Base-by-base conservation (phyloP, 2,329 filamentous ascomycete species). In the Alternaria burnsii region DNA sequence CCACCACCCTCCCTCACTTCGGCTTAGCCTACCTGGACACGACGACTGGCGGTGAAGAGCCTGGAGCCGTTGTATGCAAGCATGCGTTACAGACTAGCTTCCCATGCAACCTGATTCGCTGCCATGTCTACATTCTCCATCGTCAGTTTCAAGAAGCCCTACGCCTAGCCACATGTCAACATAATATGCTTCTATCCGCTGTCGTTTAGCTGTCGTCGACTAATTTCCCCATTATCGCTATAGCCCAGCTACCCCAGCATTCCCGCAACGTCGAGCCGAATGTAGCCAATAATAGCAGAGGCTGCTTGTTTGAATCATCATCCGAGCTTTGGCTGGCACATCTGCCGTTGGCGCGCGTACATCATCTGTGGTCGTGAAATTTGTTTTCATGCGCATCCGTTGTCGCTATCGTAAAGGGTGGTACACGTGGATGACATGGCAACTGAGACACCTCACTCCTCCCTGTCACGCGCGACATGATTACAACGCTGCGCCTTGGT, bases 251-350 rank as follows among this genome's bases (percentile, higher is more conserved):
- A 50, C 47, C 61, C 61, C 59, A 60, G 61, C 44, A 32, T 46
- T 36, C 24, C 44, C 46, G 40, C 54, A 50, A 54, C 42, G 59
- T 62, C 62, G 55, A 36, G n/a, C 26, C 47, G 22, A 56, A 42
- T n/a, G 26, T 36, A 47, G 48, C 69, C 55, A 73, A 71, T 71
- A 24, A 62, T 48, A 63, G 55, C 63, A 68, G 66, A 66, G 66
- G 64, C 63, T 59, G 53, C 28, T 46, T 47, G 41, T 55, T 47
- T 58, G 32, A 47, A 46, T 38, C 50, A 34, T 38, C 42, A 18
- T 34, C 51, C 50, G 57, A 28, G 50, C 42, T 54, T 51, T 51
- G 50, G 53, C 58, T 20, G 47, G 43, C 44, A 57, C 18, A 56
- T 62, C 38, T 56, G 52, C 52, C 57, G 52, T 43, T 36, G 26